phyloP scores from a whole-genome alignment of 1,139 yeast species.

The Hyphopichia wangnamkhiaoensis region DNA sequence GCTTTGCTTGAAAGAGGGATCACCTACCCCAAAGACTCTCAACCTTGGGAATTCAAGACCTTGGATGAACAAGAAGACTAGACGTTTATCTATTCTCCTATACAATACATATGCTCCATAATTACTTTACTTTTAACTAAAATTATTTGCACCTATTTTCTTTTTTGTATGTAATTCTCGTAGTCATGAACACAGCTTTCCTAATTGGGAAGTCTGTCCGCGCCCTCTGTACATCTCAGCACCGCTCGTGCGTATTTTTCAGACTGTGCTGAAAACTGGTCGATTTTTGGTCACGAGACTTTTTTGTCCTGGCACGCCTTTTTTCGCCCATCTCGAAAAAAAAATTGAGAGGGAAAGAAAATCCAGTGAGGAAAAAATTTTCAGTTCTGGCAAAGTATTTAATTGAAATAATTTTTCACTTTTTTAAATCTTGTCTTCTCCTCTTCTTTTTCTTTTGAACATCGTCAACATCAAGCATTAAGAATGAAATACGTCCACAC shows the following conservation, averaged over 20 bases:
- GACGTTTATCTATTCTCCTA: background rate
- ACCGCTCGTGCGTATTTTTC: background rate
- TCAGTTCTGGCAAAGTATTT: background rate
- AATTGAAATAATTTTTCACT: constrained; percentile 1
- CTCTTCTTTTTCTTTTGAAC: constrained; percentile 11
- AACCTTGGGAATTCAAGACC: constrained; percentile 60
- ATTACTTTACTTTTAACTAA: background rate
- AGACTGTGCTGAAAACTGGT: too few species aligned
- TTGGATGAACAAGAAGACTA: constrained; percentile 58
- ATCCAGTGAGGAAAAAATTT: background rate
- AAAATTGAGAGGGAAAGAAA: background rate
- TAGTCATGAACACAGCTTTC: too few species aligned
- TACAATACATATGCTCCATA: background rate
- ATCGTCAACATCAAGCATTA: constrained; percentile 12
- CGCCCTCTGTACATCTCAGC: background rate
- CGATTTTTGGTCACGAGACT: too few species aligned
- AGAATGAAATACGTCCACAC: constrained; percentile 93
- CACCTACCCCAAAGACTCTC: constrained; percentile 49
- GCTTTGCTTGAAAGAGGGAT: constrained; percentile 78
- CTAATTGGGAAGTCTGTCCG: too few species aligned
- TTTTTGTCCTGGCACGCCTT: background rate
- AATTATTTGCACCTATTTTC: too few species aligned
- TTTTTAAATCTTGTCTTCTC: background rate
- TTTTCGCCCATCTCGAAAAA: background rate
- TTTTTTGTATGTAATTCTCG: too few species aligned